Evolutionary conservation across 2,329 filamentous ascomycete genomes (phyloP).

Genomic region (Penicillium sp.): DNA sequence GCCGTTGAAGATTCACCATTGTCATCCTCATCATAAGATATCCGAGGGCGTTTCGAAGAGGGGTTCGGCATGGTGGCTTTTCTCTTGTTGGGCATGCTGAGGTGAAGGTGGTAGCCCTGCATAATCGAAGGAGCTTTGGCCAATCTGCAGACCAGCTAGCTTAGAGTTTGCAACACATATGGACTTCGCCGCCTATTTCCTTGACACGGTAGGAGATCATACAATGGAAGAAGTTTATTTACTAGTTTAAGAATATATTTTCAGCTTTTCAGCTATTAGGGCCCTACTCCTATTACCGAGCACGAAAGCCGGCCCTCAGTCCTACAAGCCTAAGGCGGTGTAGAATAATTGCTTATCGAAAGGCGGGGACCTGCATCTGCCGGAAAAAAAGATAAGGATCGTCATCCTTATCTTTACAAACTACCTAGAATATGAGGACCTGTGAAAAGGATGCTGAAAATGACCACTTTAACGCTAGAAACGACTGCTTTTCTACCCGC

Average conservation of each 20-base stretch:
- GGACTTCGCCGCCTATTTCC: not conserved
- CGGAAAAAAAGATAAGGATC: constrained; percentile 2
- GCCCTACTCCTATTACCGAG: too few relatives aligned
- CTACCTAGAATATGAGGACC: too few relatives aligned
- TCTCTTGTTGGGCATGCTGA: constrained; percentile 30
- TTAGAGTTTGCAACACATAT: not conserved
- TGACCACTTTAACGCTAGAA: too few relatives aligned
- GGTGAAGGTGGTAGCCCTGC: constrained; percentile 6
- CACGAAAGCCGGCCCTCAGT: too few relatives aligned
- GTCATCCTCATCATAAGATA: constrained; percentile 24
- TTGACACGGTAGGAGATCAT: not conserved
- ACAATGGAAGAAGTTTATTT: not conserved
- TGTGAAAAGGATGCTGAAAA: too few relatives aligned
- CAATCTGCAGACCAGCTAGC: not conserved
- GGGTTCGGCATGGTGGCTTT: constrained; percentile 20
- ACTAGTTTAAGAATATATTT: not conserved
- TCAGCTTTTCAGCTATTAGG: too few relatives aligned
- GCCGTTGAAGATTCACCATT: constrained; percentile 19
- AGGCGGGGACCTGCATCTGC: constrained; percentile 1
- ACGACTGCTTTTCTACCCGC: too few relatives aligned
- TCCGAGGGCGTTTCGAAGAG: constrained; percentile 26
- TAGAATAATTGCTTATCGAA: not conserved
- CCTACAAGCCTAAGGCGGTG: not conserved
- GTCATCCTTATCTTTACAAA: not conserved
- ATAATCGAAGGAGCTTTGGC: constrained; percentile 22